Evolutionary conservation across 768 basidiomycete genomes (phyloP), one percentile per base, ranked within the genome.

Genomic region (Pleurotus djamor): DNA sequence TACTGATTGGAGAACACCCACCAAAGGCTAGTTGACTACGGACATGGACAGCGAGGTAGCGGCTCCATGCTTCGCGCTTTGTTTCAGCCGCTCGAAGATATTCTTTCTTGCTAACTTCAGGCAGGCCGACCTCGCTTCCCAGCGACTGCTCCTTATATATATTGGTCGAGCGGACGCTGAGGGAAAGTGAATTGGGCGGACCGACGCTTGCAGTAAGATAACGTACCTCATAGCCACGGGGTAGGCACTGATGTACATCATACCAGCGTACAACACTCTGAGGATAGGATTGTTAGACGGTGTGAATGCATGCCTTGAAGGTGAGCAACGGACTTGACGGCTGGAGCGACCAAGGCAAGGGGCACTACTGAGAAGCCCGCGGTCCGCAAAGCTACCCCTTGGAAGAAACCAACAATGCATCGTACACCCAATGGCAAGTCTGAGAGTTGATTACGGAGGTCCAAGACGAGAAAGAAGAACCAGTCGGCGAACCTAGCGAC

Each of bases 131-230:
- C 65, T 87, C 94, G 48, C 95, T 75, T 2, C 94, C 96, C 34
- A 98, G 80, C 0, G 93, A 94, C 55, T 83, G 86, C 65, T 97
- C 95, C 71, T 98, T 96, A 68, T 98, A 96, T 0, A 93, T 92
- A 63, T 93, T 93, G 48, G 89, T 88, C 16, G 92, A 88, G 8
- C 96, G 92, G n/a, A 98, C 92, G 69, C 91, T 91, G 28, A 49
- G 1, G 38, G 12, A n/a, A 10, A 16, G 36, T 28, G 61, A n/a
- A 59, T 36, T 41, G 35, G 5, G 35, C 33, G 51, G 49, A n/a
- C 35, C 13, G 5, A 45, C 4, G 21, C 33, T 17, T 13, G 32
- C 5, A 12, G 17, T 8, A 5, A 38, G 28, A 16, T 9, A 8
- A 63, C 74, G 16, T 52, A 86, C 89, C 89, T 92, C 85, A 92